Evolutionary conservation across 2,329 filamentous ascomycete species (phyloP).

Genomic region (Claviceps humidiphila): DNA sequence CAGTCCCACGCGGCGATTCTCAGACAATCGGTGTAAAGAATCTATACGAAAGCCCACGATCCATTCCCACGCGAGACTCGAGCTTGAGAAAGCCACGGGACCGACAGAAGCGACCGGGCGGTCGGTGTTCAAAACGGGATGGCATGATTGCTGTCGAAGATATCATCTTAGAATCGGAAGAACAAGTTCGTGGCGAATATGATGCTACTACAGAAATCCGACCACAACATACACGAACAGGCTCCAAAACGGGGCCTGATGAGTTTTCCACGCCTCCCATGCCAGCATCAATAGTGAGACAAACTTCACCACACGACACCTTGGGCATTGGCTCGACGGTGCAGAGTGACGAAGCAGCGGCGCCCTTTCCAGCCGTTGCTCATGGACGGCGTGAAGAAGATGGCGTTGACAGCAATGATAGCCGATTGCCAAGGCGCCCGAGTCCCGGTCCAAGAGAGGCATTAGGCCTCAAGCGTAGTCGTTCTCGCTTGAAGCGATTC

Average conservation of each 20-base stretch:
- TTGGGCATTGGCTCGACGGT: slow-evolving; percentile 18
- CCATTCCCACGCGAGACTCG: slow-evolving; percentile 55
- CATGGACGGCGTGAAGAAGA: slow-evolving; percentile 42
- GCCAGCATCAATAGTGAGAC: slow-evolving; percentile 8
- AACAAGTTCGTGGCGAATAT: slow-evolving; percentile 11
- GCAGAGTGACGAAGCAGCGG: slow-evolving; percentile 49
- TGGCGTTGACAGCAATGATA: slow-evolving; percentile 31
- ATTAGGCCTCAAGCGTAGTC: slow-evolving; percentile 38
- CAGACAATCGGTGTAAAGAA: slow-evolving; percentile 11
- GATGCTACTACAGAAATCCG: not conserved
- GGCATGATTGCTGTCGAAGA: slow-evolving; percentile 24
- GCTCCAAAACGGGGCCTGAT: slow-evolving; percentile 8
- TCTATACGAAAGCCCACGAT: slow-evolving; percentile 26
- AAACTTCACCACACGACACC: slow-evolving; percentile 12
- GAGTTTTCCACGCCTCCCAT: slow-evolving; percentile 11
- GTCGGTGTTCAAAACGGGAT: slow-evolving; percentile 35
- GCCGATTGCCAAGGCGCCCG: slow-evolving; percentile 33
- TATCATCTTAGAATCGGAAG: slow-evolving; percentile 30
- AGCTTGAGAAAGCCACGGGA: slow-evolving; percentile 47
- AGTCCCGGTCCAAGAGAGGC: slow-evolving; percentile 34
- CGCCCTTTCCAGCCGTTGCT: slow-evolving; percentile 55
- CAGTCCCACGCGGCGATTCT: slow-evolving; percentile 16
- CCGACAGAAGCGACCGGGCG: slow-evolving; percentile 39
- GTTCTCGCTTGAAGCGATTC: slow-evolving; percentile 44
- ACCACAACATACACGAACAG: not conserved